These are phyloP conservation scores for Syzygium jambos DNA, from an alignment of 345 rosid genomes.

Conservation along the genomic window DNA sequence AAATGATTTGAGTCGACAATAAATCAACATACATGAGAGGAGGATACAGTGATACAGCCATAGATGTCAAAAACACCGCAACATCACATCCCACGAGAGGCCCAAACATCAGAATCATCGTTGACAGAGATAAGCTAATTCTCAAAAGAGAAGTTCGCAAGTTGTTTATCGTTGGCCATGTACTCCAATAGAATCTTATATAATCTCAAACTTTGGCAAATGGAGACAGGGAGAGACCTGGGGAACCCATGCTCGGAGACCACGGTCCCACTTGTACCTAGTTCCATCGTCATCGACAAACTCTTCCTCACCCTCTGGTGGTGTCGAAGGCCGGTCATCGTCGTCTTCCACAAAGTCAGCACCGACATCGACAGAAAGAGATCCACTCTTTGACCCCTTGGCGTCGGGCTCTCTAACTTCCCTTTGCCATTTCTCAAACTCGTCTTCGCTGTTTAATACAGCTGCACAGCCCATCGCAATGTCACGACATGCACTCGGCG, in stretches of 20 bases:
- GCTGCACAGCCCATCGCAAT: slow-evolving; percentile 31
- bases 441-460: slow-evolving; percentile 39
- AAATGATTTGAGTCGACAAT: not conserved
- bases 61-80: not conserved
- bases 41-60: not conserved
- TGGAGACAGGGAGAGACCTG: slow-evolving; percentile 40
- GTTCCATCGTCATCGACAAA: slow-evolving; percentile 96
- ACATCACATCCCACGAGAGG: not conserved
- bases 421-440: slow-evolving; percentile 84
- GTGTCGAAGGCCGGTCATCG: slow-evolving; percentile 33
- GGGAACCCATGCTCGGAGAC: slow-evolving; percentile 82
- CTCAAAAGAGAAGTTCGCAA: not conserved
- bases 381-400: slow-evolving; percentile 38
- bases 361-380: slow-evolving; percentile 20
- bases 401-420: slow-evolving; percentile 73
- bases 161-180: not conserved
- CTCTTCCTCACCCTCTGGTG: slow-evolving; percentile 90
- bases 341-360: slow-evolving; percentile 22
- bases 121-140: not conserved
- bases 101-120: not conserved
- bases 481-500: not conserved
- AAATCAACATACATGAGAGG: not conserved
- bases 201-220: slow-evolving; percentile 4
- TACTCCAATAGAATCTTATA: not conserved
- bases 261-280: slow-evolving; percentile 71